Conservation (phyloP, 306 rosid genomes). For the Oemleria cerasiformis region DNA sequence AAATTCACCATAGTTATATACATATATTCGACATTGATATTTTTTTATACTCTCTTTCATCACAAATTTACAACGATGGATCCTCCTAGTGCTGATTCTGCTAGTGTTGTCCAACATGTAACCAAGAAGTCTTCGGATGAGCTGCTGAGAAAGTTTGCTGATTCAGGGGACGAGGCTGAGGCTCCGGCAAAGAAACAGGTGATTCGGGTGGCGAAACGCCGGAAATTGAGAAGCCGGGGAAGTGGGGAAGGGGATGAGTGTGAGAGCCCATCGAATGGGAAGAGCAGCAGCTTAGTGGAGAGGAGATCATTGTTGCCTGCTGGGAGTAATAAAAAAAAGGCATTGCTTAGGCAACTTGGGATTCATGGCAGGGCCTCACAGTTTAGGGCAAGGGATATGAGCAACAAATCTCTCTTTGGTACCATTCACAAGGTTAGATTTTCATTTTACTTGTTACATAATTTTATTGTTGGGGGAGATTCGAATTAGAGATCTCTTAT, state of each 20-base stretch:
- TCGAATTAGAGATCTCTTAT: too few species aligned
- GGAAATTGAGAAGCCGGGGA: conserved; percentile 25
- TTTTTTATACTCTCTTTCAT: neutral
- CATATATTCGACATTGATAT: neutral
- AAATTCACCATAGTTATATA: neutral
- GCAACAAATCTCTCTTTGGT: conserved; percentile 61
- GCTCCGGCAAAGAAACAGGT: conserved; percentile 21
- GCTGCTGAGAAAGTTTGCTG: conserved; percentile 69
- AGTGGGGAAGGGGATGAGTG: conserved; percentile 21
- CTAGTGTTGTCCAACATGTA: conserved; percentile 66
- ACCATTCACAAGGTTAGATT: conserved; percentile 62
- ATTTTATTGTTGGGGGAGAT: neutral
- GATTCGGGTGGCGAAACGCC: conserved; percentile 26
- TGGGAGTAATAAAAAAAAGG: conserved; percentile 31
- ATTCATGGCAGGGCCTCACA: conserved; percentile 37
- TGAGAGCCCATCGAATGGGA: conserved; percentile 37
- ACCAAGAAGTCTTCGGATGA: conserved; percentile 81
- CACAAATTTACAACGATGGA: conserved; percentile 40
- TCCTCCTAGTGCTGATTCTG: conserved; percentile 16
- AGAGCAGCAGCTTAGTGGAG: conserved; percentile 35
- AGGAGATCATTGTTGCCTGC: conserved; percentile 60
- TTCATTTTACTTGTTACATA: neutral
- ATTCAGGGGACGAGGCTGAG: conserved; percentile 19
- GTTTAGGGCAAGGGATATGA: conserved; percentile 48
- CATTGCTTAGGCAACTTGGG: conserved; percentile 48